Percentiles rank a stretch among this genome's conserved stretches.
phyloP scores from a whole-genome alignment of 2,329 filamentous ascomycete genomes.

The Fusarium palustre region DNA sequence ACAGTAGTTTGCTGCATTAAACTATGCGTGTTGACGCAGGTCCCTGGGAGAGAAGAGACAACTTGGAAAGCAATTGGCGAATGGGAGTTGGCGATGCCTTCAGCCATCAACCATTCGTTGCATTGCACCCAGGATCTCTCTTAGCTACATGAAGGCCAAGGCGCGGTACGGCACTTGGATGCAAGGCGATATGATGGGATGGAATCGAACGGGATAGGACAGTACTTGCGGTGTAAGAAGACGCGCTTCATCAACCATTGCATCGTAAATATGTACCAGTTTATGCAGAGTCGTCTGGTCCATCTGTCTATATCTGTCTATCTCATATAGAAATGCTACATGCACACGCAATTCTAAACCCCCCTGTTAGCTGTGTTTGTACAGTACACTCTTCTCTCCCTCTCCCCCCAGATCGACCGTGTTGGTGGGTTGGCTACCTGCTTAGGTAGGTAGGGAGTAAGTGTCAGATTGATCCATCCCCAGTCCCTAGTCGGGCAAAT shows the following conservation, averaged over 20 bases:
- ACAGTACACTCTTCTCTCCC: conserved; percentile 17
- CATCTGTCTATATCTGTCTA: background rate
- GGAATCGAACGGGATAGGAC: background rate
- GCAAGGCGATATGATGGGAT: conserved; percentile 33
- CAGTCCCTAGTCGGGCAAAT: conserved; percentile 1
- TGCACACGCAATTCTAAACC: background rate
- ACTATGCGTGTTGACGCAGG: conserved; percentile 42
- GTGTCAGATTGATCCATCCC: conserved; percentile 13
- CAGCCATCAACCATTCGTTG: conserved; percentile 7
- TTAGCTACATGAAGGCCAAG: conserved; percentile 18
- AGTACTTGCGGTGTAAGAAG: conserved; percentile 22
- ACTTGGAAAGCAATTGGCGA: conserved; percentile 44
- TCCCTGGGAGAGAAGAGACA: conserved; percentile 48
- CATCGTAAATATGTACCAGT: background rate
- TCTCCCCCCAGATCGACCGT: conserved; percentile 25
- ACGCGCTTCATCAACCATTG: conserved; percentile 8
- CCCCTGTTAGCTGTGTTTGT: conserved; percentile 5
- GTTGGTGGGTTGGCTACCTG: conserved; percentile 14
- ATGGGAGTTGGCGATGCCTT: conserved; percentile 33
- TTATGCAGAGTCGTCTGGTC: background rate
- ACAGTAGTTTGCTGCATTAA: conserved; percentile 38
- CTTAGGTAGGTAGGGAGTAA: background rate
- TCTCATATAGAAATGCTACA: background rate
- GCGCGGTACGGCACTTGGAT: conserved; percentile 37
- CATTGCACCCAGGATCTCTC: conserved; percentile 9